phyloP scores from a whole-genome alignment of 106 monocot species.

The Dendrobium huoshanense region DNA sequence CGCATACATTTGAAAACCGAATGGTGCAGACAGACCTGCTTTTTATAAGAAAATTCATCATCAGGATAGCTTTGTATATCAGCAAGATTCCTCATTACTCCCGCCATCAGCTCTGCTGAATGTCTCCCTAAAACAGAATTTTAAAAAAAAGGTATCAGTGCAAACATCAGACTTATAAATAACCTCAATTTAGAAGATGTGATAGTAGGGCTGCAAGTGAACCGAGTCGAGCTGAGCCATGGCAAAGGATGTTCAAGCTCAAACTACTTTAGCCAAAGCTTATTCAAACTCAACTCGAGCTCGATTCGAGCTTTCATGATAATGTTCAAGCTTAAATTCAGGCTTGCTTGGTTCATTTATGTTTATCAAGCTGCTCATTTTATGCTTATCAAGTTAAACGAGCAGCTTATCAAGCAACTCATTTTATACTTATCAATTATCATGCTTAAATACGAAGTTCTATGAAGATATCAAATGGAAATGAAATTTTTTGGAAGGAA shows the following conservation, averaged over 20 bases:
- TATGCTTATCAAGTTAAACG: too few species aligned
- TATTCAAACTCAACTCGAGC: too few species aligned
- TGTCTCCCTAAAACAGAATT: constrained; percentile 31
- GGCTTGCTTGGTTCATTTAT: too few species aligned
- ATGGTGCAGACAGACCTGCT: constrained; percentile 37
- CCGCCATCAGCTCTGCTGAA: constrained; percentile 60
- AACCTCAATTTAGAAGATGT: background rate
- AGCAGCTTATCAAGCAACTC: too few species aligned
- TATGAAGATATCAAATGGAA: background rate
- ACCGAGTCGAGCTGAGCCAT: too few species aligned
- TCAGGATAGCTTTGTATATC: constrained; percentile 72
- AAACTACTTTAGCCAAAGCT: too few species aligned
- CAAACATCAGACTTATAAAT: background rate
- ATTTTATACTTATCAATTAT: too few species aligned
- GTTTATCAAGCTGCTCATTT: too few species aligned
- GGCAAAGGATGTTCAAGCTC: too few species aligned
- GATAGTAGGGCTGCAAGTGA: background rate
- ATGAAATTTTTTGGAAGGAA: background rate
- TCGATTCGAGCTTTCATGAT: too few species aligned
- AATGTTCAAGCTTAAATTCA: too few species aligned
- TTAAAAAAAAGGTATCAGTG: background rate
- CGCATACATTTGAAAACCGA: background rate
- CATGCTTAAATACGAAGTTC: background rate
- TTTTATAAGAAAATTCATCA: constrained; percentile 66
- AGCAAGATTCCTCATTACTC: constrained; percentile 49